Evolutionary conservation across 2,329 filamentous ascomycete genomes (phyloP), one percentile per base, ranked within the genome.

Genomic region (Septoria petroselini): DNA sequence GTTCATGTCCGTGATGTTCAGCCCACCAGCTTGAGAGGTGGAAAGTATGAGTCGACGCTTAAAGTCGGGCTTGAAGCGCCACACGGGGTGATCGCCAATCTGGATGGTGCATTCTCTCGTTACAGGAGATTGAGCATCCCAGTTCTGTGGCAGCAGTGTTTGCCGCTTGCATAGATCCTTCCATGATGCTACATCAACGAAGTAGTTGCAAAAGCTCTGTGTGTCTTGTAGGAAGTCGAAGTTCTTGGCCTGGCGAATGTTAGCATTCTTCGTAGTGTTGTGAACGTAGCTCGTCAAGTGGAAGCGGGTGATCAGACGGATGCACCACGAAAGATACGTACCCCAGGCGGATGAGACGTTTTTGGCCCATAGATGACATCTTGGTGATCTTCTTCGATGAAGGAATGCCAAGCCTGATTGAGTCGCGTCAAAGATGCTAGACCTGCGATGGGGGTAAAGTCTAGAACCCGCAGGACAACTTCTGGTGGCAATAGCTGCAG

Each of bases 1-100:
- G 38, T 76, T 73, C 70, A 76, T 74, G 53, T 73, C 71, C 4
- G 69, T 73, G 33, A 76, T 72, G 43, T 70, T 68, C 30, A 76
- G 48, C 1, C 73, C 73, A n/a, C 73, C 73, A 11, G 62, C 61
- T 34, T 75, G 71, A 3, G 70, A 72, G 0, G 72, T 76, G 3
- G 72, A 74, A 6, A 76, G 50, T 35, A 75, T 67, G 50, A 74
- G 68, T 0, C 73, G 68, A 25, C 73, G 69, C 54, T 73, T 70
- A 58, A 75, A 74, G 52, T 76, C 73, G 1, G 72, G 66, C 2
- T 68, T 65, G 55, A 76, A 75, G 1, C 73, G 67, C 73, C 73
- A 76, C 27, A 75, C 64, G 0, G 69, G 68, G 44, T 70, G 62
- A 37, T 67, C 67, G 37, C 69, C 68, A 19, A 73, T 61, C 41